These are phyloP conservation scores for Musa beccarii DNA, from an alignment of 176 grass and related monocot species.

Conservation along the genomic window DNA sequence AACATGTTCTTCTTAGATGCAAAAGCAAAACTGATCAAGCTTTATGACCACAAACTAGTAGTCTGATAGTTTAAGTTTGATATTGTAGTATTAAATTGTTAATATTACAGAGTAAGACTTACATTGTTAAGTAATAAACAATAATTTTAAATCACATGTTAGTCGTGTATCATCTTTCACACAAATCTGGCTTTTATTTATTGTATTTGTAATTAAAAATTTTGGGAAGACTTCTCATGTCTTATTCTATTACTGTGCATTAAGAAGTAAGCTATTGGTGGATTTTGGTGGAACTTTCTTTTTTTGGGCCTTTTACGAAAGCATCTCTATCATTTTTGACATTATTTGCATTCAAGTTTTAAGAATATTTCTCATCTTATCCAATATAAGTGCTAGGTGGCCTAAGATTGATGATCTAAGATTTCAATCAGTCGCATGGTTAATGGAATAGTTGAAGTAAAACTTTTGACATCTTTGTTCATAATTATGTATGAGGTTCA, in stretches of 20 bases:
- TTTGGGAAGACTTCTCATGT: neutral
- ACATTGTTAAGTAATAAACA: too few relatives aligned
- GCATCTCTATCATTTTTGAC: too few relatives aligned
- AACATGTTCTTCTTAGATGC: too few relatives aligned
- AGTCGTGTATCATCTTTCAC: neutral
- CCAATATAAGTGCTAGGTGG: neutral
- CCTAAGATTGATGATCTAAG: neutral
- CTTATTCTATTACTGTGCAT: neutral
- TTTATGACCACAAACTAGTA: too few relatives aligned
- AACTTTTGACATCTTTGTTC: neutral
- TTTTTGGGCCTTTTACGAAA: neutral
- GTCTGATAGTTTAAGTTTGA: too few relatives aligned
- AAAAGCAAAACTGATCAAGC: too few relatives aligned
- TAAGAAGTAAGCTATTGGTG: neutral
- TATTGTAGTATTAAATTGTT: too few relatives aligned
- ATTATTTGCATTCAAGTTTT: too few relatives aligned
- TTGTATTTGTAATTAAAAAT: too few relatives aligned
- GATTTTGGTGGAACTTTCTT: neutral
- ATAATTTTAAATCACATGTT: neutral
- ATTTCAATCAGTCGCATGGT: neutral
- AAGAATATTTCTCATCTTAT: neutral
- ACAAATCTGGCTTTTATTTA: too few relatives aligned
- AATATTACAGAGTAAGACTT: too few relatives aligned
- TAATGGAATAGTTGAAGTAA: neutral
- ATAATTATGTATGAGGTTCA: neutral